Base-by-base conservation (phyloP, 768 basidiomycete genomes). In the Lentinula guzmanii region DNA sequence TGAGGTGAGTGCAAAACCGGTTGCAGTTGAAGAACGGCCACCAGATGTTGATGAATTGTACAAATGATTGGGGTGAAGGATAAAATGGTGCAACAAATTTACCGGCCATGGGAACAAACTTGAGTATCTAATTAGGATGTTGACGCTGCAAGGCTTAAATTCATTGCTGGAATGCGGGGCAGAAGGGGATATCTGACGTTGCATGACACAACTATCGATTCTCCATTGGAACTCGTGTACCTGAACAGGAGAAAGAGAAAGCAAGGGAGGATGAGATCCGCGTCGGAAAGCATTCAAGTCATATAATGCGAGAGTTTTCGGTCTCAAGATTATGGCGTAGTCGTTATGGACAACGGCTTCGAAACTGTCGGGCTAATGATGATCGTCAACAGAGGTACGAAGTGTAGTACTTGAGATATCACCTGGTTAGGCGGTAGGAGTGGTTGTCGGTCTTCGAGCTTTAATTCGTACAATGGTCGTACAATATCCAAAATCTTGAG, bases 41-140 rank as follows among this genome's bases (percentile, higher is more conserved):
- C 9, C 16, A 13, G 42, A 10, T 4, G 56, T 4, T 43, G 41
- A 60, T 15, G 63, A 61, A 34, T 68, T 64, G 65, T 77, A 83
- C 5, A 67, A 59, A 3, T 70, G 64, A 67, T 86, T 82, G 0
- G 81, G 78, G 1, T 68, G 68, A 15, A 90, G 74, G 37, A 77
- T 67, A 67, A 80, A 87, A 69, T 86, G 83, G 65, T 89, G 85
- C n/a, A 89, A 75, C 28, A 84, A 71, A 69, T 90, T 89, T 63
- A 85, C 79, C 0, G 87, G 85, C 87, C 87, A 89, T 2, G 86
- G 86, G 62, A 80, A 83, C 58, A 73, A 75, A 67, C 81, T 84
- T 11, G 78, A 80, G 65, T 83, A 89, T 15, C 89, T 85, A 18
- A 88, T 68, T 46, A 85, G 74, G 16, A 89, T 70, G 64, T 79